Conservation (phyloP, 2,329 filamentous ascomycete genomes). For the Colletotrichum endophyticum region DNA sequence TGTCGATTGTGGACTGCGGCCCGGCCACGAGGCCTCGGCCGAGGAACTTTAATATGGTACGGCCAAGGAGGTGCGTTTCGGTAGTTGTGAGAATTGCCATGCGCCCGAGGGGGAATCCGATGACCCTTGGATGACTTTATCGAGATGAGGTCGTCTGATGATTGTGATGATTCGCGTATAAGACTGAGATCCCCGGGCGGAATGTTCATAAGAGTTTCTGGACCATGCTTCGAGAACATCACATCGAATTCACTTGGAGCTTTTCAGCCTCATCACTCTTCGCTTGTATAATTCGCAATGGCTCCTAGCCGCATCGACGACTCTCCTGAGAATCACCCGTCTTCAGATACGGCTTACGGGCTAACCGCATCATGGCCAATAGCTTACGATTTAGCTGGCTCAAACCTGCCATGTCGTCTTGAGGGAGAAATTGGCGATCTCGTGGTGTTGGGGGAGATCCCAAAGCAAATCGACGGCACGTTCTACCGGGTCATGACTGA, state of each 20-base stretch:
- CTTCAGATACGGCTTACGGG: not conserved
- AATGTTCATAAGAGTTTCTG: not conserved
- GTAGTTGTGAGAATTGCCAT: not conserved
- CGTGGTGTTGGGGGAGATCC: constrained; percentile 25
- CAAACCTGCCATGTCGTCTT: constrained; percentile 1
- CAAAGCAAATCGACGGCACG: constrained; percentile 25
- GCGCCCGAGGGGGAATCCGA: not conserved
- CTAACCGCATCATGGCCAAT: not conserved
- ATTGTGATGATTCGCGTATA: not conserved
- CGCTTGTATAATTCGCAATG: not conserved
- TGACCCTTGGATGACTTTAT: not conserved
- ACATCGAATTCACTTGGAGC: not conserved
- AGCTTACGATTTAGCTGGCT: not conserved
- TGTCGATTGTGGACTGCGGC: not conserved
- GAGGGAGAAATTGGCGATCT: constrained; percentile 17
- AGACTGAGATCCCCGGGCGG: not conserved
- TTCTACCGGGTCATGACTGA: constrained; percentile 44
- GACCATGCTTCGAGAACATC: not conserved
- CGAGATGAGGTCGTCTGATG: not conserved
- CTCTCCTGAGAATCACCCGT: not conserved
- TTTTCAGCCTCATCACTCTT: not conserved
- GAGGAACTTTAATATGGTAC: not conserved
- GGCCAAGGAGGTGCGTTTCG: not conserved
- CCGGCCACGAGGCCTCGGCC: not conserved
- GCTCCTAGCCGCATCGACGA: not conserved